phyloP scores from a whole-genome alignment of 768 basidiomycete genomes.

The Mycena polygramma region DNA sequence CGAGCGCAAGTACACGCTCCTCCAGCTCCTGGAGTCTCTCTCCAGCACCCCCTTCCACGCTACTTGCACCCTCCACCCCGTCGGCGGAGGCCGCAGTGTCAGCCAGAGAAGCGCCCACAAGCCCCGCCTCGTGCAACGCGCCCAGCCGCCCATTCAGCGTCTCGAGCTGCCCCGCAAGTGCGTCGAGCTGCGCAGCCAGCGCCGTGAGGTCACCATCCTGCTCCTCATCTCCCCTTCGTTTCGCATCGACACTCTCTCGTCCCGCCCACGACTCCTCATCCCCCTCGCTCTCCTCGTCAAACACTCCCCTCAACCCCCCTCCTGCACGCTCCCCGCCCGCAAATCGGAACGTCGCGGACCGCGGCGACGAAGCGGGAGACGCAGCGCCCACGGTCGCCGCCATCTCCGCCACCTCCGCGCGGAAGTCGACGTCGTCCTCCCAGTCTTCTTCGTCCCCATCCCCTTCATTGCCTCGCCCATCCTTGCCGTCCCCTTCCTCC shows the following conservation, averaged over 20 bases:
- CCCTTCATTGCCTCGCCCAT: too few species aligned
- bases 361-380: neutral
- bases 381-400: too few species aligned
- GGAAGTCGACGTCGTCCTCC: conserved; percentile 26
- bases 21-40: conserved; percentile 2
- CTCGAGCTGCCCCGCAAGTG: conserved; percentile 15
- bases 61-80: too few species aligned
- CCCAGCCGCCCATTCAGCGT: conserved; percentile 18
- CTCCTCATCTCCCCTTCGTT: neutral
- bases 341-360: neutral
- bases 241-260: neutral
- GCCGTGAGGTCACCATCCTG: neutral
- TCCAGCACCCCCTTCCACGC: neutral
- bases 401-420: conserved; percentile 8
- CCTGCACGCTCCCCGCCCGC: neutral
- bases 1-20: neutral
- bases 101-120: too few species aligned
- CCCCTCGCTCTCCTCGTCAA: too few species aligned
- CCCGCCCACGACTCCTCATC: too few species aligned
- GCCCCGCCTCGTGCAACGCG: neutral
- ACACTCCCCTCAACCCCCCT: conserved; percentile 5
- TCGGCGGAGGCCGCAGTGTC: too few species aligned
- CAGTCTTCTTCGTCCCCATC: conserved; percentile 6
- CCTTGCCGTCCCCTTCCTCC: neutral
- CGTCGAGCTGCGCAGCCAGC: conserved; percentile 25